phyloP scores from a whole-genome alignment of 1,284 basidiomycete genomes.

The Anthracocystis walkeri region DNA sequence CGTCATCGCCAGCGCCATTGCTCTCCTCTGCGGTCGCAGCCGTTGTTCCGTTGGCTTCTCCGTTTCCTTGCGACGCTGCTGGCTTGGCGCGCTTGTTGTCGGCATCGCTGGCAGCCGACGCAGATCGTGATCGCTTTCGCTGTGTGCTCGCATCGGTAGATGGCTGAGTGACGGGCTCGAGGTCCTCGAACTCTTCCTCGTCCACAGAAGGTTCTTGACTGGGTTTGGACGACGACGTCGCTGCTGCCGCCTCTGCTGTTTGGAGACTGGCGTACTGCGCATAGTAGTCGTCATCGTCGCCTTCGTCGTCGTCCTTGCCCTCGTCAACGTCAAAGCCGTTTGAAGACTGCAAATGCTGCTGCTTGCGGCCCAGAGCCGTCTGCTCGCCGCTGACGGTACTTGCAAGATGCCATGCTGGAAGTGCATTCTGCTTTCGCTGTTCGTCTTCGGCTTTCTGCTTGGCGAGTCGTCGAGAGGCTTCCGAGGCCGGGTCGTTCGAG shows the following conservation, averaged over 20 bases:
- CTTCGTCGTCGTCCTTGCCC: slow-evolving; percentile 41
- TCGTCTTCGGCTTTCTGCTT: slow-evolving; percentile 59
- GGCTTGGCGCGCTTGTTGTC: slow-evolving; percentile 40
- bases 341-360: slow-evolving; percentile 40
- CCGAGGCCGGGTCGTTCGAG: slow-evolving; percentile 55
- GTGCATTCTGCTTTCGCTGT: slow-evolving; percentile 81
- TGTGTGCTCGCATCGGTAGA: slow-evolving; percentile 8
- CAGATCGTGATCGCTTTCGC: slow-evolving; percentile 42
- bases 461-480: slow-evolving; percentile 71
- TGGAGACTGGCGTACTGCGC: slow-evolving; percentile 62
- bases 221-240: slow-evolving; percentile 36
- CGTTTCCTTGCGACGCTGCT: slow-evolving; percentile 8
- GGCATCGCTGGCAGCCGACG: slow-evolving; percentile 12
- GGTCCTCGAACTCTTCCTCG: slow-evolving; percentile 50
- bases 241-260: slow-evolving; percentile 48
- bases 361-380: slow-evolving; percentile 79
- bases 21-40: neutral
- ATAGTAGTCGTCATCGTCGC: slow-evolving; percentile 65
- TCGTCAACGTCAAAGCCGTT: slow-evolving; percentile 37
- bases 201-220: slow-evolving; percentile 30
- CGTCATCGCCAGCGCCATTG: slow-evolving; percentile 21
- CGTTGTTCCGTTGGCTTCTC: neutral
- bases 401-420: slow-evolving; percentile 92
- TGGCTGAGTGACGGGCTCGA: slow-evolving; percentile 31
- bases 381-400: slow-evolving; percentile 92